A percentile compares a stretch with the other conserved stretches of the same genome.
These are phyloP conservation scores for Chloranthus sessilifolius DNA, from an alignment of 164 flowering plant species.

Conservation along the genomic window DNA sequence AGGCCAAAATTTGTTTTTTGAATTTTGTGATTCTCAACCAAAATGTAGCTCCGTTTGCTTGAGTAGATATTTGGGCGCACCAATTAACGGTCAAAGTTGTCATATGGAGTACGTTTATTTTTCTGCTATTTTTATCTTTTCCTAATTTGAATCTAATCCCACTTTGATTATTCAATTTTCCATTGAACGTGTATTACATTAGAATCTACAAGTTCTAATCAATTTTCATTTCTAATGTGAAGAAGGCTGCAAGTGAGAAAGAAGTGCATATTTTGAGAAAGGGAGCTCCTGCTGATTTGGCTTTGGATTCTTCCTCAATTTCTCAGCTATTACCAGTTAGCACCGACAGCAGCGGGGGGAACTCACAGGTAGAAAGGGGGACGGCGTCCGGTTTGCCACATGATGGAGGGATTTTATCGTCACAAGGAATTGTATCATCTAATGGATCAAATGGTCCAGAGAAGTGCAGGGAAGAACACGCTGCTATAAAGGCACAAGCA, in stretches of 20 bases:
- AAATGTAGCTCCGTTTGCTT: too few relatives aligned
- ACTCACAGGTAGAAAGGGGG: conserved; percentile 22
- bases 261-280: conserved; percentile 26
- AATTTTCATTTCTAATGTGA: conserved; percentile 3
- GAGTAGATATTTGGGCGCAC: too few relatives aligned
- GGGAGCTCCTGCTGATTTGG: conserved; percentile 20
- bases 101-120: too few relatives aligned
- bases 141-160: not conserved
- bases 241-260: conserved; percentile 30
- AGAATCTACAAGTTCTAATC: too few relatives aligned
- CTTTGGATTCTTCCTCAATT: conserved; percentile 16
- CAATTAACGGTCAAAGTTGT: too few relatives aligned
- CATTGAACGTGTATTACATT: too few relatives aligned
- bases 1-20: too few relatives aligned
- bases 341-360: conserved; percentile 20
- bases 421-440: conserved; percentile 15
- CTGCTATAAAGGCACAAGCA: conserved; percentile 78
- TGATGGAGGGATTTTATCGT: conserved; percentile 9
- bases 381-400: conserved; percentile 12
- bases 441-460: conserved; percentile 33
- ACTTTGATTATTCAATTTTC: too few relatives aligned
- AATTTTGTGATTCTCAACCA: too few relatives aligned
- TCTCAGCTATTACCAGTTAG: conserved; percentile 15
- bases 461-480: conserved; percentile 37
- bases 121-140: too few relatives aligned